Evolutionary conservation across 768 basidiomycete species (phyloP), one percentile per base, ranked within the genome.

Genomic region (Amanita rubescens): DNA sequence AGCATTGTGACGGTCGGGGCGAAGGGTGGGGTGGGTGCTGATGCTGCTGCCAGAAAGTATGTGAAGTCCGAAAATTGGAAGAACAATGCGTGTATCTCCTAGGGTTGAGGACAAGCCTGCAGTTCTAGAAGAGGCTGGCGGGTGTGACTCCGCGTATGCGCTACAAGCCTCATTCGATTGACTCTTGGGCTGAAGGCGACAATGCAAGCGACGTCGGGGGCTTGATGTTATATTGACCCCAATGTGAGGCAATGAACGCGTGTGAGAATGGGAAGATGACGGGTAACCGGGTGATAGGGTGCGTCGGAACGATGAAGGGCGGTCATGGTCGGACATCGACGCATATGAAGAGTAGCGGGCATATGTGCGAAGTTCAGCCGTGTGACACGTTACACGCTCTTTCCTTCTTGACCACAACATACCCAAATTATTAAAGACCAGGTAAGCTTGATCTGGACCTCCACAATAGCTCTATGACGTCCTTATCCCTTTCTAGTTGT

Each of bases 41-140:
- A 42, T 63, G 65, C 43, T 57, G 32, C 35, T 59, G 60, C 34
- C 60, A 60, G 55, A 61, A 63, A 19, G 52, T 50, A 30, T 58
- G 57, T 25, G 55, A 56, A 44, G 51, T 20, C 10, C 24, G 51
- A 43, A 51, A 51, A 51, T 2, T 37, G 15, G 43, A 42, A 12
- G 43, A 20, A 3, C n/a, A 33, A 5, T 53, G 51, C 8, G 43
- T 24, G 37, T 45, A 45, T 24, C 52, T 37, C 15, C 35, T 30
- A 11, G 17, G 52, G 33, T 19, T 27, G 52, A 17, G 52, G 33
- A 25, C 37, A 43, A n/a, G n/a, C n/a, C n/a, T n/a, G n/a, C n/a
- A n/a, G n/a, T n/a, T n/a, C n/a, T n/a, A n/a, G n/a, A n/a, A n/a
- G n/a, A n/a, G n/a, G n/a, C n/a, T 37, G 43, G 9, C 35, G 24